phyloP scores from a whole-genome alignment of 768 basidiomycete species.

The Termitomyces sp. region DNA sequence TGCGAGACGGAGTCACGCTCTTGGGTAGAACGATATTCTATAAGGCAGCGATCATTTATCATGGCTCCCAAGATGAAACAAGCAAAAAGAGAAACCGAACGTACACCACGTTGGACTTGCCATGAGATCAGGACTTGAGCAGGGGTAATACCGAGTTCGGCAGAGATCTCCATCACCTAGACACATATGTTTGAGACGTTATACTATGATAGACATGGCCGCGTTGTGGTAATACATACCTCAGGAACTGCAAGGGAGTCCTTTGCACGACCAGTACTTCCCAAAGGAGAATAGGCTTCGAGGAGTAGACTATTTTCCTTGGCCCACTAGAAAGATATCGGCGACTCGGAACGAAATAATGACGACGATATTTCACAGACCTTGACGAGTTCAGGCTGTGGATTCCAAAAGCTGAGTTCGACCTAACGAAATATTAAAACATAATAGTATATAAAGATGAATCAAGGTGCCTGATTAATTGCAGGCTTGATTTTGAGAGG shows the following conservation, averaged over 20 bases:
- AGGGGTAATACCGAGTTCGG: slow-evolving; percentile 65
- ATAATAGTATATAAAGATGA: background rate
- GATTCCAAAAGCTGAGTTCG: slow-evolving; percentile 74
- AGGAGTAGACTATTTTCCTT: slow-evolving; percentile 62
- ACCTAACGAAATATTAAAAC: slow-evolving; percentile 30
- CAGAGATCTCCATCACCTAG: slow-evolving; percentile 57
- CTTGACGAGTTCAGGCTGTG: slow-evolving; percentile 73
- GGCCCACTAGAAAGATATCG: slow-evolving; percentile 50
- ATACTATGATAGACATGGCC: background rate
- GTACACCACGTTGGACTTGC: slow-evolving; percentile 73
- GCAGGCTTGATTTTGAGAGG: slow-evolving; percentile 58
- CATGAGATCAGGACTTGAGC: slow-evolving; percentile 75
- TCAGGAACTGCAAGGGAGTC: slow-evolving; percentile 57
- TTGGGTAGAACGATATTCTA: slow-evolving; percentile 75
- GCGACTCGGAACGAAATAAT: background rate
- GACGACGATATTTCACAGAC: slow-evolving; percentile 26
- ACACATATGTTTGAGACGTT: background rate
- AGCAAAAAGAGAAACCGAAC: slow-evolving; percentile 19
- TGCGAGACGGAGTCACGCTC: slow-evolving; percentile 66
- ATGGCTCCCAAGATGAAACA: background rate
- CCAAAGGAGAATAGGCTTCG: slow-evolving; percentile 77
- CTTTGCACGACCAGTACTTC: slow-evolving; percentile 55
- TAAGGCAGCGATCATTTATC: slow-evolving; percentile 1
- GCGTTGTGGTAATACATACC: slow-evolving; percentile 25
- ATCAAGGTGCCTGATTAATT: slow-evolving; percentile 53